Evolutionary conservation across 1,139 yeast species (phyloP).

Genomic region (Pichia sp.): DNA sequence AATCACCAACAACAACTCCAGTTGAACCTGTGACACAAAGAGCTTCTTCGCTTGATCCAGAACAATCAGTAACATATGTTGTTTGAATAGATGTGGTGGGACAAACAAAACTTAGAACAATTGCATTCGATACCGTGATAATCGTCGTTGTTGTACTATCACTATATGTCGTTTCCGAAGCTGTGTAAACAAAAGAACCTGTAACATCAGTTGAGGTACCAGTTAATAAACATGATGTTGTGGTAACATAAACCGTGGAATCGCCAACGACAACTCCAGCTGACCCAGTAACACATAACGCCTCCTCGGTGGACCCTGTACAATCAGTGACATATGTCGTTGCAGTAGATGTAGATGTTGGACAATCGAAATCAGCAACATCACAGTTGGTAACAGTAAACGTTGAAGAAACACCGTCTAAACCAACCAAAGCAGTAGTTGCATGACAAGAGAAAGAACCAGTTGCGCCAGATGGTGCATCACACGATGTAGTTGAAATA

Average conservation of each 20-base stretch:
- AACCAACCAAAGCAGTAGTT: conserved; percentile 13
- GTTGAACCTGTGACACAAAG: conserved; percentile 8
- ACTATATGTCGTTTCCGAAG: too few relatives aligned
- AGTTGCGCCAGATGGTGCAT: conserved; percentile 17
- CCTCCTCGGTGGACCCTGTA: background rate
- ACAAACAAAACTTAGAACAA: too few relatives aligned
- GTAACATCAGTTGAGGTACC: conserved; percentile 5
- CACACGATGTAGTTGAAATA: conserved; percentile 20
- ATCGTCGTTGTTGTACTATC: too few relatives aligned
- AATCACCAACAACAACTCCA: conserved; percentile 4
- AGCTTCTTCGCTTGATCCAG: conserved; percentile 1
- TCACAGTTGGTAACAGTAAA: conserved; percentile 22
- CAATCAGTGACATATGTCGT: conserved; percentile 11
- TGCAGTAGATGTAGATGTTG: conserved; percentile 1
- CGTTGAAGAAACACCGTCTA: conserved; percentile 11
- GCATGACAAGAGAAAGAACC: conserved; percentile 21
- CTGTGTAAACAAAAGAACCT: conserved; percentile 14
- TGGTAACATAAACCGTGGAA: conserved; percentile 2
- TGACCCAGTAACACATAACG: conserved; percentile 8
- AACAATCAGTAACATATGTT: conserved; percentile 12
- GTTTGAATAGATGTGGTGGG: background rate
- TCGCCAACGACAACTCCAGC: conserved; percentile 5
- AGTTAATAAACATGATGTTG: conserved; percentile 13
- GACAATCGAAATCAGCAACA: conserved; percentile 16
- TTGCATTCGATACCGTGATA: too few relatives aligned